A percentile compares a stretch with the other conserved stretches of the same genome.
These are phyloP conservation scores for Zygosaccharomyces pseudorouxii DNA, from an alignment of 805 yeast genomes.

Conservation along the genomic window DNA sequence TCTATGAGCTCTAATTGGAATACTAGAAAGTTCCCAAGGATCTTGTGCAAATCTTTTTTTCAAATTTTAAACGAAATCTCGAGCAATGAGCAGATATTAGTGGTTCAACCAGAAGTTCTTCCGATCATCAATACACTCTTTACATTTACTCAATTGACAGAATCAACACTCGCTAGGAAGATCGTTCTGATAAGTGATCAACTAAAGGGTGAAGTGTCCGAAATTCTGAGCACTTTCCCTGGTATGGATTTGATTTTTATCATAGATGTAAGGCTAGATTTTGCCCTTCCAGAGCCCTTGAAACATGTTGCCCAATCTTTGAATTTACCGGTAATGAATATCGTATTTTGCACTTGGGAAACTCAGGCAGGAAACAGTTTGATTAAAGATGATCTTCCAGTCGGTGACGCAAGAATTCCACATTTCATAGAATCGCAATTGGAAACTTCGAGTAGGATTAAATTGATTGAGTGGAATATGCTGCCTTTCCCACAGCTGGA, in stretches of 20 bases:
- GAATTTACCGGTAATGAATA: conserved; percentile 5
- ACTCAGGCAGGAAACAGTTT: conserved; percentile 14
- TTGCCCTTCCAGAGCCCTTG: conserved; percentile 17
- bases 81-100: conserved; percentile 18
- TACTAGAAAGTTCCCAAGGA: conserved; percentile 24
- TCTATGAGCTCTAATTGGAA: conserved; percentile 27
- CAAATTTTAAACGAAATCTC: conserved; percentile 15
- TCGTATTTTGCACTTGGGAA: conserved; percentile 21
- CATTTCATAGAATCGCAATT: conserved; percentile 27
- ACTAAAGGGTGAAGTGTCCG: conserved; percentile 13
- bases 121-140: conserved; percentile 22
- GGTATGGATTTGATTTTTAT: conserved; percentile 23
- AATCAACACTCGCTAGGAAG: conserved; percentile 26
- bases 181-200: conserved; percentile 25
- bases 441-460: conserved; percentile 5
- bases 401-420: conserved; percentile 11
- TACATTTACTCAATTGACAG: conserved; percentile 28
- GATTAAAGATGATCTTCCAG: neutral
- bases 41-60: conserved; percentile 16
- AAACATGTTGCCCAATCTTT: conserved; percentile 6
- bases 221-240: conserved; percentile 10
- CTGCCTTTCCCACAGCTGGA: conserved; percentile 29
- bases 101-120: conserved; percentile 24
- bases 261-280: conserved; percentile 27
- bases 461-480: conserved; percentile 21